Evolutionary conservation across 2,329 filamentous ascomycete species (phyloP).

Genomic region (Cladosporium halotolerans): DNA sequence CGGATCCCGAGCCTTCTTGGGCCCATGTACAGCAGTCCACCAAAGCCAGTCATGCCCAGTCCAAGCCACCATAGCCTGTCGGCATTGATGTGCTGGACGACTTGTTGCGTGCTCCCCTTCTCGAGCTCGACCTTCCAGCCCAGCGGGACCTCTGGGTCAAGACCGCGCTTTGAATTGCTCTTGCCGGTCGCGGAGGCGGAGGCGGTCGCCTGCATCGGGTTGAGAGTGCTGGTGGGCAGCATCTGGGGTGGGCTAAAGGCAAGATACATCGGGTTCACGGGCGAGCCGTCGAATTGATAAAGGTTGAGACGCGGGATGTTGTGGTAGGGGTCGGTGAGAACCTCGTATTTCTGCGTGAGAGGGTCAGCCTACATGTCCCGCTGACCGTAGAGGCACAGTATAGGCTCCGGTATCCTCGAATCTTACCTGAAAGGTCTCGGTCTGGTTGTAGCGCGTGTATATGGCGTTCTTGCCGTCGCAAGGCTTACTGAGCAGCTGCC

Average conservation of each 20-base stretch:
- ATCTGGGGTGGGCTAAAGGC: conserved; percentile 58
- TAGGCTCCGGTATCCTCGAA: background rate
- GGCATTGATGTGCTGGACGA: conserved; percentile 34
- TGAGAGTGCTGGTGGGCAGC: conserved; percentile 62
- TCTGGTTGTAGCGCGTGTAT: conserved; percentile 63
- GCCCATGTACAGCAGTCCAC: conserved; percentile 43
- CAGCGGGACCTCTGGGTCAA: conserved; percentile 32
- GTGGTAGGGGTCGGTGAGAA: conserved; percentile 54
- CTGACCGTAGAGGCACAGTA: background rate
- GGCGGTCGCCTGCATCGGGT: conserved; percentile 42
- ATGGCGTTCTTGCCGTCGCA: conserved; percentile 50
- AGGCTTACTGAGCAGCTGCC: conserved; percentile 60
- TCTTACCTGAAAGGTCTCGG: conserved; percentile 54
- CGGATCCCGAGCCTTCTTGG: conserved; percentile 30
- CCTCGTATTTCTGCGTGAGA: conserved; percentile 36
- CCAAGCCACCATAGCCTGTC: conserved; percentile 48
- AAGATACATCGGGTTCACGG: conserved; percentile 63
- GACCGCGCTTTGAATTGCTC: conserved; percentile 23
- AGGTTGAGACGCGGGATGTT: conserved; percentile 59
- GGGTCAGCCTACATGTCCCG: background rate
- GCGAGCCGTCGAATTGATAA: conserved; percentile 56
- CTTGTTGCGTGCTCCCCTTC: conserved; percentile 19
- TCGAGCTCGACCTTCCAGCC: conserved; percentile 33
- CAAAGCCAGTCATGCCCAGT: conserved; percentile 41
- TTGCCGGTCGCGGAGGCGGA: conserved; percentile 29